Percentiles rank a stretch among this genome's conserved stretches.
Evolutionary conservation across 768 basidiomycete genomes (phyloP).

Genomic region (Kwoniella shandongensis): DNA sequence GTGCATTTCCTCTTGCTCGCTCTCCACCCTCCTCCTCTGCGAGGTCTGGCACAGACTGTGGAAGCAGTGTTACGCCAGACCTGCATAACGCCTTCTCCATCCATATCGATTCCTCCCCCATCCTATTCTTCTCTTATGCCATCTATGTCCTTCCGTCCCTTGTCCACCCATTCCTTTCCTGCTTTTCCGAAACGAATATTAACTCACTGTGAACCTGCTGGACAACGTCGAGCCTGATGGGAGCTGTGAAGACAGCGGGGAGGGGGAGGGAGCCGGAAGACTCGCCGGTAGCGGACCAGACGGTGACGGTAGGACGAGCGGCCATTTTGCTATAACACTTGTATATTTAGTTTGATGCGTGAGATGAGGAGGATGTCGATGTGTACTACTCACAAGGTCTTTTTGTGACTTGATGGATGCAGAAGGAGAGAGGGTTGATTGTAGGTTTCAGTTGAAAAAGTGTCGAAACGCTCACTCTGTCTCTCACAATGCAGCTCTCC

Average conservation of each 20-base stretch:
- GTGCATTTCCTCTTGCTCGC: too few species aligned
- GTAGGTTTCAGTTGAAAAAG: slow-evolving; percentile 1
- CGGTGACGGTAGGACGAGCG: slow-evolving; percentile 86
- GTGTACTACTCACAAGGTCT: slow-evolving; percentile 13
- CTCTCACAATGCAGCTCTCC: not conserved
- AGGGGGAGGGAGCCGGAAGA: slow-evolving; percentile 84
- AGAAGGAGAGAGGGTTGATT: slow-evolving; percentile 2
- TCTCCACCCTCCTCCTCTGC: too few species aligned
- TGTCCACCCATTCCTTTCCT: not conserved
- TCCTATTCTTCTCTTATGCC: not conserved
- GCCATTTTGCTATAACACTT: slow-evolving; percentile 64
- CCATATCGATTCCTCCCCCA: not conserved
- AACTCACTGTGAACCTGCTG: slow-evolving; percentile 97
- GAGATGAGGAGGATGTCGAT: not conserved
- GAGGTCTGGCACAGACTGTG: too few species aligned
- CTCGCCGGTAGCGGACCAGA: slow-evolving; percentile 76
- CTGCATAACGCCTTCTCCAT: not conserved
- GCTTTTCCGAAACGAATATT: not conserved
- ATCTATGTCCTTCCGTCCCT: not conserved
- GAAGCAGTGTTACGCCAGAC: too few species aligned
- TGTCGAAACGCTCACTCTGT: slow-evolving; percentile 3
- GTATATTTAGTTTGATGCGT: not conserved
- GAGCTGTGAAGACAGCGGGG: slow-evolving; percentile 94
- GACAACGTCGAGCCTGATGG: slow-evolving; percentile 98
- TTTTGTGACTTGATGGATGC: slow-evolving; percentile 26